phyloP scores from a whole-genome alignment of 2,329 filamentous ascomycete genomes.

The Talaromyces islandicus region DNA sequence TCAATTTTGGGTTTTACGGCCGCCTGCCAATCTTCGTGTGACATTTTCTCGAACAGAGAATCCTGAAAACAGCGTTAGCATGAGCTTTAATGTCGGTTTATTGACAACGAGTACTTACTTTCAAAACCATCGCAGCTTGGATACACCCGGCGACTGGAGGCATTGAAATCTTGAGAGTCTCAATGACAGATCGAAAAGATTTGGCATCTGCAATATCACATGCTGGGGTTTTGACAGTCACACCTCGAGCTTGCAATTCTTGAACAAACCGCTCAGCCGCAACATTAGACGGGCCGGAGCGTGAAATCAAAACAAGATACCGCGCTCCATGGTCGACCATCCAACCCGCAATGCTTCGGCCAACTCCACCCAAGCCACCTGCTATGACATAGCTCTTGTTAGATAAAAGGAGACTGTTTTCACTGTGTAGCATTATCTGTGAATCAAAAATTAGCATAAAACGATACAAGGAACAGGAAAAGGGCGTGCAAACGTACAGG shows the following conservation, averaged over 20 bases:
- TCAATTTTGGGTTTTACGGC: background rate
- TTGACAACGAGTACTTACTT: background rate
- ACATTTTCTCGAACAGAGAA: background rate
- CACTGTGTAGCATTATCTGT: background rate
- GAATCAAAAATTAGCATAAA: no score
- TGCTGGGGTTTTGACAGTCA: background rate
- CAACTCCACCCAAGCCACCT: conserved; percentile 15
- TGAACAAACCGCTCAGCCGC: background rate
- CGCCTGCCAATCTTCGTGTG: background rate
- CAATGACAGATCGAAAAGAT: background rate
- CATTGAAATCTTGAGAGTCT: background rate
- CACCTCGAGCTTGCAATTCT: background rate
- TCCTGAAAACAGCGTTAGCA: background rate
- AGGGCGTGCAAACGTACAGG: background rate
- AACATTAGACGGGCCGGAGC: background rate
- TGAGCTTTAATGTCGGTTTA: background rate
- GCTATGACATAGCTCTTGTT: background rate
- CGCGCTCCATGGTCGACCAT: conserved; percentile 25
- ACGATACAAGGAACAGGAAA: no score
- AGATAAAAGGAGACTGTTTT: background rate
- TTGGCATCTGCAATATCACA: background rate
- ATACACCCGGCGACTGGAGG: background rate
- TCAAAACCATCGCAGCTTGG: background rate
- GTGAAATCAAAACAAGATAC: conserved; percentile 23
- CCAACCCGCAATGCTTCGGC: conserved; percentile 23